These are phyloP conservation scores for Xylariaceae sp. DNA, from an alignment of 2,329 filamentous ascomycete species.

Conservation along the genomic window DNA sequence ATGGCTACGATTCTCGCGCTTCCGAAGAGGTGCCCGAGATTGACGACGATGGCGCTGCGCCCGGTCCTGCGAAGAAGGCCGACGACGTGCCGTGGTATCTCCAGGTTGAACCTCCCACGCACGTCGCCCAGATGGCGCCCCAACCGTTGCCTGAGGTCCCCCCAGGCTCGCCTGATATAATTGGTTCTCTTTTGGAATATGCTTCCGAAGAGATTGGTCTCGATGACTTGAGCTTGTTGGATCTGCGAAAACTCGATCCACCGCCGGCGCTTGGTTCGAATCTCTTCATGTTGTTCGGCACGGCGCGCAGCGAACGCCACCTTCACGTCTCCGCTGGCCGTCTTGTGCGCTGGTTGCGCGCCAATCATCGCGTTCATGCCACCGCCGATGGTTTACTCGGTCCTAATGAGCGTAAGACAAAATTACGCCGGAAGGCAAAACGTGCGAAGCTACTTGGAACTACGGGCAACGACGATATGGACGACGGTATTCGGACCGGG, in stretches of 20 bases:
- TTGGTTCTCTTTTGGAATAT: constrained; percentile 68
- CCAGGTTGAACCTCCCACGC: constrained; percentile 58
- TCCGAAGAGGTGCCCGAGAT: constrained; percentile 5
- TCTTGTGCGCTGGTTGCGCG: constrained; percentile 80
- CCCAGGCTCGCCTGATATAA: constrained; percentile 61
- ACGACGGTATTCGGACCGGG: constrained; percentile 85
- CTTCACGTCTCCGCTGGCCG: constrained; percentile 85
- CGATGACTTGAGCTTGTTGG: constrained; percentile 72
- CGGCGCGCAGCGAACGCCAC: constrained; percentile 87
- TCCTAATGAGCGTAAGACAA: constrained; percentile 84
- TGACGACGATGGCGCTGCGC: constrained; percentile 2
- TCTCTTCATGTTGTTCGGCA: constrained; percentile 87
- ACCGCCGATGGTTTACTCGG: constrained; percentile 84
- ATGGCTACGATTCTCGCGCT: not conserved
- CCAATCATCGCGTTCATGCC: constrained; percentile 64
- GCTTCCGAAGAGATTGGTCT: constrained; percentile 80
- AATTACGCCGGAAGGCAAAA: constrained; percentile 72
- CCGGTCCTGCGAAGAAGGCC: constrained; percentile 7
- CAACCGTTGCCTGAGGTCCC: constrained; percentile 52
- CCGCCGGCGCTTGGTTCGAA: constrained; percentile 82
- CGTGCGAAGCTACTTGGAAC: constrained; percentile 75
- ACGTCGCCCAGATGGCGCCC: constrained; percentile 43
- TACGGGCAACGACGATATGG: constrained; percentile 55
- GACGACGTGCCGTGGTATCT: constrained; percentile 67
- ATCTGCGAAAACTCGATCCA: constrained; percentile 78